phyloP scores from a whole-genome alignment of 768 basidiomycete species.

The Mycena metata region DNA sequence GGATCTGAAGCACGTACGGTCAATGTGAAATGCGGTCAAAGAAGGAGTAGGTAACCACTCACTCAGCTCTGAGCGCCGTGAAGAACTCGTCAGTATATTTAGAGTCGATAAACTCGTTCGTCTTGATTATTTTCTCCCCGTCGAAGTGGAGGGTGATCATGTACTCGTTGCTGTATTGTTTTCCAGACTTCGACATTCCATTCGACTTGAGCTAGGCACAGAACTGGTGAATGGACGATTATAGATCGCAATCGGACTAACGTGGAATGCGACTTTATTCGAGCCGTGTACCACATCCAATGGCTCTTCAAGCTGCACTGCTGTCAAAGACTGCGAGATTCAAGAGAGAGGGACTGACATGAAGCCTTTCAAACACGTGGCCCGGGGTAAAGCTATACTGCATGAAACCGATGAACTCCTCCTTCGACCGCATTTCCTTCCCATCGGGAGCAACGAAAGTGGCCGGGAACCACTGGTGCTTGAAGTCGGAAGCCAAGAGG shows the following conservation, averaged over 20 bases:
- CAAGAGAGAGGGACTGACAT: background rate
- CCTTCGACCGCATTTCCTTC: background rate
- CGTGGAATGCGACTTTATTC: conserved; percentile 9
- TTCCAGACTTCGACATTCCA: conserved; percentile 8
- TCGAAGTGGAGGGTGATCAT: conserved; percentile 36
- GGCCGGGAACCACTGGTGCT: conserved; percentile 13
- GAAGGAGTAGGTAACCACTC: too few relatives aligned
- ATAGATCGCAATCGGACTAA: background rate
- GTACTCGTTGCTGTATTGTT: conserved; percentile 35
- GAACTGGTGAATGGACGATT: background rate
- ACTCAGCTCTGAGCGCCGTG: background rate
- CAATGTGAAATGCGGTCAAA: too few relatives aligned
- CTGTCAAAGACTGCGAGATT: background rate
- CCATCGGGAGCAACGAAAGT: background rate
- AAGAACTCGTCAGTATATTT: conserved; percentile 9
- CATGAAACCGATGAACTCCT: background rate
- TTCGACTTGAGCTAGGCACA: conserved; percentile 3
- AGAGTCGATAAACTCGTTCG: conserved; percentile 37
- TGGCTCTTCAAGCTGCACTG: background rate
- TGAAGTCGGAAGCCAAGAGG: conserved; percentile 11
- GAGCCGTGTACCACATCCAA: conserved; percentile 4
- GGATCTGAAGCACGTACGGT: too few relatives aligned
- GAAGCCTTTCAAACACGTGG: background rate
- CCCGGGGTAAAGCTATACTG: background rate
- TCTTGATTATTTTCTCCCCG: conserved; percentile 29